phyloP scores from a whole-genome alignment of 352 stramenopile genomes.

The Pythium phragmiticola region DNA sequence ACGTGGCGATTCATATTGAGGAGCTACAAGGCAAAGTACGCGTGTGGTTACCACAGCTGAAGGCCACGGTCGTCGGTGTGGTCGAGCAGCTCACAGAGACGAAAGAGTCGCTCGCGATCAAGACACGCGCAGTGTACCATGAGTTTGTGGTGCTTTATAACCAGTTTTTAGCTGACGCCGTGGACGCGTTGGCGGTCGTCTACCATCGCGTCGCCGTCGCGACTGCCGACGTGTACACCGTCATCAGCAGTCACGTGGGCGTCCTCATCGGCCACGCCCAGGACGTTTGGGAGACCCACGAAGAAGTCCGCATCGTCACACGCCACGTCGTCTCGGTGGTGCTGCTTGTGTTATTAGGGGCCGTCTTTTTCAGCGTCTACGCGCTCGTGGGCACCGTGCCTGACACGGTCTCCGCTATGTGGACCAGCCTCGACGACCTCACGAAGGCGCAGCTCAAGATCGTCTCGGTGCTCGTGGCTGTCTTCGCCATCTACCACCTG shows the following conservation, averaged over 20 bases:
- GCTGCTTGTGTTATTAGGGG: constrained; percentile 25
- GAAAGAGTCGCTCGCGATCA: constrained; percentile 2
- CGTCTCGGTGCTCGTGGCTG: constrained; percentile 23
- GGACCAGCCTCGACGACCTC: constrained; percentile 38
- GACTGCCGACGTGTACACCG: constrained; percentile 5
- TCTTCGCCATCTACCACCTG: constrained; percentile 33
- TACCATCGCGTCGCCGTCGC: constrained; percentile 16
- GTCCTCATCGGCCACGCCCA: constrained; percentile 7
- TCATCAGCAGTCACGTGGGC: constrained; percentile 11
- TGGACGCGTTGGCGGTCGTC: constrained; percentile 2
- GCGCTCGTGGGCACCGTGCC: constrained; percentile 27
- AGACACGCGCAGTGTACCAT: constrained; percentile 1
- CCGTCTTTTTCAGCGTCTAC: constrained; percentile 37
- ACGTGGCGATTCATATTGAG: constrained; percentile 12
- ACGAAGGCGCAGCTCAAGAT: constrained; percentile 47
- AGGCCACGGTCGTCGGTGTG: constrained; percentile 2
- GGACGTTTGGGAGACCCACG: constrained; percentile 33
- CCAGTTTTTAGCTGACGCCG: constrained; percentile 19
- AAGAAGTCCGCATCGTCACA: constrained; percentile 35
- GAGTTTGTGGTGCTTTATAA: constrained; percentile 17
- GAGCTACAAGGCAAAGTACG: constrained; percentile 20
- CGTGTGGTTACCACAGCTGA: constrained; percentile 23
- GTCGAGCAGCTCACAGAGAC: constrained; percentile 9
- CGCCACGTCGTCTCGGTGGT: constrained; percentile 28
- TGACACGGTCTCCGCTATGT: constrained; percentile 27